A percentile compares a stretch with the other conserved stretches of the same genome.
These are phyloP conservation scores for Kwoniella dendrophila DNA, from an alignment of 768 basidiomycete genomes.

Conservation along the genomic window DNA sequence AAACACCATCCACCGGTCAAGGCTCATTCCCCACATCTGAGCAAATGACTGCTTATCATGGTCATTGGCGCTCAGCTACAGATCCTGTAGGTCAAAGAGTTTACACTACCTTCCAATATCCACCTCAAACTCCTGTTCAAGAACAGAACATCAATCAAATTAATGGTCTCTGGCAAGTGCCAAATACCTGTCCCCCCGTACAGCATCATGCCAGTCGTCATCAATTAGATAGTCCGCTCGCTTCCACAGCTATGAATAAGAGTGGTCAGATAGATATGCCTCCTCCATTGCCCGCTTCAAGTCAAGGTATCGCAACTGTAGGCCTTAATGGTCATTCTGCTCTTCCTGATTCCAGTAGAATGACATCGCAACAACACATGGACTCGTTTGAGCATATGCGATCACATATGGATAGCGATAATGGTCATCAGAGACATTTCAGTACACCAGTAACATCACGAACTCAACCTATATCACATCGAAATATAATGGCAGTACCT, in stretches of 20 bases:
- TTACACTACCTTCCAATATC: slow-evolving; percentile 12
- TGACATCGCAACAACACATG: not conserved
- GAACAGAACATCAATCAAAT: not conserved
- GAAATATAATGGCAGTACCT: slow-evolving; percentile 10
- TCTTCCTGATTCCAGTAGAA: not conserved
- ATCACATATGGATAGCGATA: not conserved
- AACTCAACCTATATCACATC: not conserved
- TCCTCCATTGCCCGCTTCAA: slow-evolving; percentile 1
- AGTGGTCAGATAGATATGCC: slow-evolving; percentile 12
- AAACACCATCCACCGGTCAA: slow-evolving; percentile 37
- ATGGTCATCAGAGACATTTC: slow-evolving; percentile 13
- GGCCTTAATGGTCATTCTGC: not conserved
- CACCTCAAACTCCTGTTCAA: not conserved
- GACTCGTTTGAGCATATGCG: too few relatives aligned
- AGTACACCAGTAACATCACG: slow-evolving; percentile 7
- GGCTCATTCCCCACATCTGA: slow-evolving; percentile 25
- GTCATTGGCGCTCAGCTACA: slow-evolving; percentile 27
- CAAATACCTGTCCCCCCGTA: slow-evolving; percentile 6
- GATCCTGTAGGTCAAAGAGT: slow-evolving; percentile 24
- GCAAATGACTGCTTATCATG: slow-evolving; percentile 8
- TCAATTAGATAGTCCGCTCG: slow-evolving; percentile 13
- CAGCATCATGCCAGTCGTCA: not conserved
- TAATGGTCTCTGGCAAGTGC: slow-evolving; percentile 4
- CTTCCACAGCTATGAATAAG: slow-evolving; percentile 5
- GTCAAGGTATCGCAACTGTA: not conserved